Conservation (phyloP, 2,329 filamentous ascomycete species). For the Penicillium italicum region DNA sequence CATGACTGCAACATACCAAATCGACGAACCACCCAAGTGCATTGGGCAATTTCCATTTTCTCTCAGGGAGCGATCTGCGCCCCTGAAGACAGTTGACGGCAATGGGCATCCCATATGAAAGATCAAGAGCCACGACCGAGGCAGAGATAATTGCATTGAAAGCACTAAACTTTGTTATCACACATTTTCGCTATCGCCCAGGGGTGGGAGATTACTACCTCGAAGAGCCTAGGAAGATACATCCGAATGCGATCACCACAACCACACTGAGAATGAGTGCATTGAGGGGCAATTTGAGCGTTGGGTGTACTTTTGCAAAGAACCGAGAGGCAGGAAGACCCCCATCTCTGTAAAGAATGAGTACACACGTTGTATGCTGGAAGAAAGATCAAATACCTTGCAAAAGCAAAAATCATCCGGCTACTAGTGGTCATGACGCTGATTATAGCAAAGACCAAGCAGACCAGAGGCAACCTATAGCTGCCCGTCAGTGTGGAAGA, state of each 20-base stretch:
- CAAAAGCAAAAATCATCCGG: slow-evolving; percentile 36
- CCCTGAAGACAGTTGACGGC: slow-evolving; percentile 65
- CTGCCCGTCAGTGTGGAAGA: slow-evolving; percentile 4
- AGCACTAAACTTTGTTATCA: slow-evolving; percentile 44
- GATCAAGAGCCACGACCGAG: slow-evolving; percentile 66
- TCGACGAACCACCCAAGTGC: slow-evolving; percentile 59
- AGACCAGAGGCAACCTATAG: slow-evolving; percentile 30
- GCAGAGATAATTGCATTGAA: slow-evolving; percentile 70
- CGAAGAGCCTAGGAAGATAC: slow-evolving; percentile 63
- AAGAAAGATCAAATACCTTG: slow-evolving; percentile 20
- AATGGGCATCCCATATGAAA: slow-evolving; percentile 72
- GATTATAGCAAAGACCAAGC: slow-evolving; percentile 32
- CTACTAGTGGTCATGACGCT: slow-evolving; percentile 37
- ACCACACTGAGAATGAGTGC: slow-evolving; percentile 58
- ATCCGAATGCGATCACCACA: slow-evolving; percentile 64
- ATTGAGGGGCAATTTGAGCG: slow-evolving; percentile 62
- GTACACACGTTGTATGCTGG: not conserved
- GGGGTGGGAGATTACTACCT: slow-evolving; percentile 23
- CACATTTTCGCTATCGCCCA: no score
- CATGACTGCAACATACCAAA: slow-evolving; percentile 34
- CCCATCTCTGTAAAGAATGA: slow-evolving; percentile 49
- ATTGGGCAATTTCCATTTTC: slow-evolving; percentile 55
- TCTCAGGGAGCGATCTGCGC: slow-evolving; percentile 59
- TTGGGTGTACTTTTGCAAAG: slow-evolving; percentile 59
- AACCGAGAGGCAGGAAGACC: slow-evolving; percentile 60